These are phyloP conservation scores for Beverwykella pulmonaria DNA, from an alignment of 495 filamentous ascomycete genomes.

Conservation along the genomic window DNA sequence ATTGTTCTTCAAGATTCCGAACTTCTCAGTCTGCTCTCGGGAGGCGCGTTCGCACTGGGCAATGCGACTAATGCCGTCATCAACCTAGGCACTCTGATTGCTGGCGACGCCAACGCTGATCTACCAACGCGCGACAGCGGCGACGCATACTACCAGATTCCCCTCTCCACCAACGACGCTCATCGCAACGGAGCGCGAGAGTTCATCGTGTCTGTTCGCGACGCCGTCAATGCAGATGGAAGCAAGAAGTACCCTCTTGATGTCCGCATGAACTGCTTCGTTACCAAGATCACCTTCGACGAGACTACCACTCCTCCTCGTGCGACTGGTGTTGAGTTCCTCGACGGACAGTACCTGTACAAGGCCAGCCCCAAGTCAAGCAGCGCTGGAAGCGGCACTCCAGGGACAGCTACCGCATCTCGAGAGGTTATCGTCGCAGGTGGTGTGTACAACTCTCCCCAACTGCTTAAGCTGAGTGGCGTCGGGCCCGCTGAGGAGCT, in stretches of 20 bases:
- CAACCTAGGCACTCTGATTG: background rate
- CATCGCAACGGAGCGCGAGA: conserved; percentile 19
- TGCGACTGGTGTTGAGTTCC: conserved; percentile 65
- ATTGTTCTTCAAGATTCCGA: conserved; percentile 6
- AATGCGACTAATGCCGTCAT: conserved; percentile 4
- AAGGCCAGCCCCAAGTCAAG: conserved; percentile 54
- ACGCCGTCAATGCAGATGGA: conserved; percentile 9
- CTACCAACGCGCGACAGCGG: background rate
- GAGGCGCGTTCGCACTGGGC: conserved; percentile 10
- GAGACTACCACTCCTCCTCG: conserved; percentile 47
- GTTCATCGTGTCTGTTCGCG: conserved; percentile 15
- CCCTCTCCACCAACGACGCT: conserved; percentile 10
- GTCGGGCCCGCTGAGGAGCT: conserved; percentile 60
- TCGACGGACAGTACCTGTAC: conserved; percentile 63
- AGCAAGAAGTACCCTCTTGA: conserved; percentile 57
- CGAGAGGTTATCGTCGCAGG: conserved; percentile 67
- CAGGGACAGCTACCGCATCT: conserved; percentile 52
- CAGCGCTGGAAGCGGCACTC: conserved; percentile 43
- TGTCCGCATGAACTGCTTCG: conserved; percentile 60
- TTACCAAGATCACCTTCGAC: conserved; percentile 62
- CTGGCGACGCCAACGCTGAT: conserved; percentile 16
- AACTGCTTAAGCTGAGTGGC: conserved; percentile 66
- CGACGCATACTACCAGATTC: conserved; percentile 10
- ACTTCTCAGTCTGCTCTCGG: conserved; percentile 4
- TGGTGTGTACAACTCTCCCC: conserved; percentile 64